Evolutionary conservation across 2,329 filamentous ascomycete genomes (phyloP).

Genomic region (Acrocalymma vagum): DNA sequence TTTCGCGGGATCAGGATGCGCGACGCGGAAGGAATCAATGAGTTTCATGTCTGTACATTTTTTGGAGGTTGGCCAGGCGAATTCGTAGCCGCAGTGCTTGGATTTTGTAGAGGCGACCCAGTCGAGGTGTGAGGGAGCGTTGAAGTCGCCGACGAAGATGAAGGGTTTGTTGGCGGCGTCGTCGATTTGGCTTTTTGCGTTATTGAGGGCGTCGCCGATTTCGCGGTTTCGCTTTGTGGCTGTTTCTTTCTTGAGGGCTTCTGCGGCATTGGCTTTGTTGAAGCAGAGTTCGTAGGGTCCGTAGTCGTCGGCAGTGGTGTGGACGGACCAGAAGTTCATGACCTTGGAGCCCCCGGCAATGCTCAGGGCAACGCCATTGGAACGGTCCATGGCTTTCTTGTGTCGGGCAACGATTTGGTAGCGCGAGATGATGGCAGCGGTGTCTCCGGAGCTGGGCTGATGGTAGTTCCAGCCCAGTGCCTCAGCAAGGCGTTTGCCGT

Average conservation of each 20-base stretch:
- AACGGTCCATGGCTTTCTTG: conserved; percentile 5
- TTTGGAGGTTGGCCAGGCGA: conserved; percentile 12
- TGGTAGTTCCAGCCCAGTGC: conserved; percentile 18
- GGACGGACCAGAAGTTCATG: conserved; percentile 16
- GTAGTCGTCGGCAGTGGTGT: conserved; percentile 8
- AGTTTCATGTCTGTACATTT: conserved; percentile 5
- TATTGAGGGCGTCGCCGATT: too few relatives aligned
- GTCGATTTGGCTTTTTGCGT: conserved; percentile 3
- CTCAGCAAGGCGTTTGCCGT: conserved; percentile 16
- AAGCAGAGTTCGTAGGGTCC: conserved; percentile 17
- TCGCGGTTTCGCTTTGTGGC: too few relatives aligned
- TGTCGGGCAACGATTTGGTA: conserved; percentile 10
- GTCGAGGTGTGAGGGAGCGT: conserved; percentile 16
- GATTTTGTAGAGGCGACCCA: conserved; percentile 1
- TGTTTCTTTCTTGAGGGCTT: conserved; percentile 5
- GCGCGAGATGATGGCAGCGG: conserved; percentile 15
- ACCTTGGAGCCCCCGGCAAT: conserved; percentile 8
- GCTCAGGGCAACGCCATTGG: conserved; percentile 10
- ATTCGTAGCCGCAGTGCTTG: conserved; percentile 9
- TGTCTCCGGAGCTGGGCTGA: conserved; percentile 8
- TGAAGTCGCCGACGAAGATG: conserved; percentile 16
- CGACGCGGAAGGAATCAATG: conserved; percentile 10
- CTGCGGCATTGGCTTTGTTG: conserved; percentile 4
- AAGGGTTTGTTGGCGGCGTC: conserved; percentile 7
- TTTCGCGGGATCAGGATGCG: conserved; percentile 2